These are phyloP conservation scores for Xerocomus amazonicus DNA, from an alignment of 1,284 basidiomycete species.

Conservation along the genomic window DNA sequence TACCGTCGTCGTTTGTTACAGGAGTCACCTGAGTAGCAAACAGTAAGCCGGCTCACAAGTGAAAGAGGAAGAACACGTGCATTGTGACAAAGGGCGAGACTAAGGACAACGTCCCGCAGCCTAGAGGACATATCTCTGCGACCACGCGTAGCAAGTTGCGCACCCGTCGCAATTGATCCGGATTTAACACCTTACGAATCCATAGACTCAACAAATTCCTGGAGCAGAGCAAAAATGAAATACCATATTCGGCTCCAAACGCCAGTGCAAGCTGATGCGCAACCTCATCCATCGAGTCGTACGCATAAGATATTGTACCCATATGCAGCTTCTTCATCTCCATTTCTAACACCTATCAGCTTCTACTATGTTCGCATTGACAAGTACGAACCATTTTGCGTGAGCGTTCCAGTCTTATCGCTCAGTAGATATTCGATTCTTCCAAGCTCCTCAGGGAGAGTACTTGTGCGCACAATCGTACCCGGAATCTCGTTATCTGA, in stretches of 20 bases:
- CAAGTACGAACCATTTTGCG: conserved; percentile 79
- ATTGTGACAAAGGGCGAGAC: conserved; percentile 95
- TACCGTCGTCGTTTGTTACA: conserved; percentile 89
- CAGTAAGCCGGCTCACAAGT: neutral
- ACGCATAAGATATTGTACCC: conserved; percentile 97
- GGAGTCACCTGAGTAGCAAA: conserved; percentile 76
- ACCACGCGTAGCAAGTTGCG: conserved; percentile 77
- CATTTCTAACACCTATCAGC: conserved; percentile 68
- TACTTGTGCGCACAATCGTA: conserved; percentile 96
- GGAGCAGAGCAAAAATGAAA: neutral
- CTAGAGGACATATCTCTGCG: conserved; percentile 93
- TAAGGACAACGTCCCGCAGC: conserved; percentile 91
- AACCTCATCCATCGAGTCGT: conserved; percentile 98
- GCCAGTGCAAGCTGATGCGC: conserved; percentile 81
- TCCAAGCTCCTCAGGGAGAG: conserved; percentile 95
- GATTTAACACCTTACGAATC: conserved; percentile 41
- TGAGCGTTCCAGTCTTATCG: conserved; percentile 97
- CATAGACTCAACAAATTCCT: neutral
- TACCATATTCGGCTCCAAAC: conserved; percentile 59
- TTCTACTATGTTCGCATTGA: neutral
- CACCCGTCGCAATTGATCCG: conserved; percentile 63
- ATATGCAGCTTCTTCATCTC: conserved; percentile 98
- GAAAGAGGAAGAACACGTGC: conserved; percentile 43
- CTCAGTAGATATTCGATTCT: conserved; percentile 94
- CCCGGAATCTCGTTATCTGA: conserved; percentile 88